Evolutionary conservation across 78 protist species (phyloP).

Genomic region (Dictyostelium citrinum): DNA sequence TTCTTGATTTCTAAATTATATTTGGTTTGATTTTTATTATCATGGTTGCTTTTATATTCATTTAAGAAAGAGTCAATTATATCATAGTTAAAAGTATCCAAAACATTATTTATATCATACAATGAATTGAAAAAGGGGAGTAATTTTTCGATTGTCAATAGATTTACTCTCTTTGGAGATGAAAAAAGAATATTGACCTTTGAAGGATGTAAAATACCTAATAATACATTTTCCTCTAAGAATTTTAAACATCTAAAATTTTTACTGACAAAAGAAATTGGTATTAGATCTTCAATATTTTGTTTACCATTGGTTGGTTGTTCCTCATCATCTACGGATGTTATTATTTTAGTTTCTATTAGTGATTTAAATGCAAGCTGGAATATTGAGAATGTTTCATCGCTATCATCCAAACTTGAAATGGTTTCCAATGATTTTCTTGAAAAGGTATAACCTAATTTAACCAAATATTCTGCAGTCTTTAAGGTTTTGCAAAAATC

Average conservation of each 20-base stretch:
- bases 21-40: background rate
- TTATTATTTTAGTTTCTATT: too few relatives aligned
- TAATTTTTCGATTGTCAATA: background rate
- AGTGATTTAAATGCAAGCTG: background rate
- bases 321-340: background rate
- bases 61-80: background rate
- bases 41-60: background rate
- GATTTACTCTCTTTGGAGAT: background rate
- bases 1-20: background rate
- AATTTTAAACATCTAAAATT: background rate
- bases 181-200: background rate
- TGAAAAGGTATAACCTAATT: background rate
- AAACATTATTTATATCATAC: background rate
- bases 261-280: background rate
- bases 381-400: background rate
- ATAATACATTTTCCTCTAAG: background rate
- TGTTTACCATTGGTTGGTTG: background rate
- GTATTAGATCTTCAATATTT: background rate
- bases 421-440: background rate
- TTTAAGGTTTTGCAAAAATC: background rate
- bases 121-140: background rate
- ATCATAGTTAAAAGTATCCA: background rate
- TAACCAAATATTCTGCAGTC: background rate
- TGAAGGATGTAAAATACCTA: background rate
- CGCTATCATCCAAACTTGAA: background rate